Base-by-base conservation (phyloP, 2,329 filamentous ascomycete species). In the Dothistroma septosporum region DNA sequence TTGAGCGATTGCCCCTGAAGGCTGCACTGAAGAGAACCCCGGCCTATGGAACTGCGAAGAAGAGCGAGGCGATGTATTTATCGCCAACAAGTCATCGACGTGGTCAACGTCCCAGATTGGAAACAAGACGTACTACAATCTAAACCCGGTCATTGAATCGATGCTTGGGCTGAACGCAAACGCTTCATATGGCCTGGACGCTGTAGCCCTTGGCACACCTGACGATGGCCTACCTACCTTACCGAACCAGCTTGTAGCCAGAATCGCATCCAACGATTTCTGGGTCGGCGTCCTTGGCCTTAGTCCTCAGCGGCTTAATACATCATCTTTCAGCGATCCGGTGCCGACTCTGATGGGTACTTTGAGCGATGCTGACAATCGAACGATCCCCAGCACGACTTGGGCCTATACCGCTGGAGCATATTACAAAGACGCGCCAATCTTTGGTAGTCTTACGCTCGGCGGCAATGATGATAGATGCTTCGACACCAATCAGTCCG, bases 381-480 rank as follows among this genome's bases (percentile, higher is more conserved):
- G 53, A n/a, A 60, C 35, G 4, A 61, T 61, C 9, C 57, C 61
- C 12, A 57, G 53, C 16, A 57, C 57, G 22, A 53, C 67, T 1
- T 72, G 66, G 64, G 67, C 57, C 2, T 73, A 72, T 55, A 69
- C 67, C 5, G 71, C 71, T 7, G 70, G 72, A 4, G 69, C 69
- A 14, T 57, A 55, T n/a, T 74, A 73, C 52, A 60, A 62, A 24
- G 44, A 64, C 21, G 50, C 66, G 2, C 63, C 64, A 9, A 64
- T 63, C 0, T 69, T 65, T 11, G 71, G 71, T 1, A 68, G 78
- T 49, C 53, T 65, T 22, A 72, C 75, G 1, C 61, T 79, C 4
- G 77, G 77, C 16, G 77, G 77, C 6, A 79, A 77, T 58, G 77
- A 79, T 61, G 65, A 69, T 19, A 73, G 71, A 2, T 73, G 77